Percentiles rank a stretch among this genome's conserved stretches.
Evolutionary conservation across 2,329 filamentous ascomycete genomes (phyloP).

Genomic region (Paecilomyces dactylethromorphus): DNA sequence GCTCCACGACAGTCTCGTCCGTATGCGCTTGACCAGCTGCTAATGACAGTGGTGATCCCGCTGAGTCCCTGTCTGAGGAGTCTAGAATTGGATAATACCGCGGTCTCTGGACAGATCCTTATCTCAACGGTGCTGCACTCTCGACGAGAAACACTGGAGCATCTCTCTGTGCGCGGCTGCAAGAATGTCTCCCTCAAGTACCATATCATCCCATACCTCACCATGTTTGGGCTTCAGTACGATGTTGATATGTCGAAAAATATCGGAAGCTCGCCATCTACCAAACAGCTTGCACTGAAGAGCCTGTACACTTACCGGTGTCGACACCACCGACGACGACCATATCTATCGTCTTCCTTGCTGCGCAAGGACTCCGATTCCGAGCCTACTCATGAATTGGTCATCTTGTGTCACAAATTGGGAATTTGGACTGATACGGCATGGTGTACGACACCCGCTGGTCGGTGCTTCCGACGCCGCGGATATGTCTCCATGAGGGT

Average conservation of each 20-base stretch:
- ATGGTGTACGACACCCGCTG: conserved; percentile 54
- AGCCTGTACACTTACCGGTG: conserved; percentile 57
- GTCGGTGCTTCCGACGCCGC: conserved; percentile 49
- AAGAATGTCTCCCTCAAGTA: conserved; percentile 61
- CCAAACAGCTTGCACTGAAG: conserved; percentile 46
- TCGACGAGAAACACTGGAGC: conserved; percentile 49
- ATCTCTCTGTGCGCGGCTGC: conserved; percentile 56
- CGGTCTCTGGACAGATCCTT: conserved; percentile 52
- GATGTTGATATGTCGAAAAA: conserved; percentile 40
- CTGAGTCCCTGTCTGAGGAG: conserved; percentile 51
- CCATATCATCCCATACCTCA: conserved; percentile 55
- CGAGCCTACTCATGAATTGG: conserved; percentile 55
- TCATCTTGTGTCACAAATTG: conserved; percentile 52
- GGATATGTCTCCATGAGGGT: conserved; percentile 52
- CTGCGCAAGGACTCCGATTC: conserved; percentile 53
- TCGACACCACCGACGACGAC: conserved; percentile 54
- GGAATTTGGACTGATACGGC: conserved; percentile 57
- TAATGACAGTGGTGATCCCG: conserved; percentile 50
- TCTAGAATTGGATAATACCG: conserved; percentile 56
- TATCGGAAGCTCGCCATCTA: conserved; percentile 22
- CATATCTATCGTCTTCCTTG: conserved; percentile 52
- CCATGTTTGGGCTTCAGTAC: conserved; percentile 38
- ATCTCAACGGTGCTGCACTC: conserved; percentile 49
- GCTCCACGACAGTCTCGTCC: conserved; percentile 46
- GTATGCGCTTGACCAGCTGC: conserved; percentile 53